A percentile compares a stretch with the other conserved stretches of the same genome.
Conservation (phyloP, 2,329 filamentous ascomycete species). For the Epicoccum sorghinum region DNA sequence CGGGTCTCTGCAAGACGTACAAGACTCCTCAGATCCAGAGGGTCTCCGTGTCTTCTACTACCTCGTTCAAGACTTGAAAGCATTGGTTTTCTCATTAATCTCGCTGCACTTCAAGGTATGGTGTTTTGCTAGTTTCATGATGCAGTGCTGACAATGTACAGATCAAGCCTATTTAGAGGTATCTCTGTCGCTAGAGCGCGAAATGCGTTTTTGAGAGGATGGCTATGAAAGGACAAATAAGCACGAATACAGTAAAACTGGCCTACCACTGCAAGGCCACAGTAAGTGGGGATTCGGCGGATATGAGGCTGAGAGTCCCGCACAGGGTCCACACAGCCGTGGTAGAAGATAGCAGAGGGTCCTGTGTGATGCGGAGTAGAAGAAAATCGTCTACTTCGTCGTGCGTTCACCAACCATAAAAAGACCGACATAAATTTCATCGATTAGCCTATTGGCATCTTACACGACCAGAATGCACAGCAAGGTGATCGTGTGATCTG, state of each 20-base stretch:
- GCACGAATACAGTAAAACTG: constrained; percentile 11
- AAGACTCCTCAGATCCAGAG: constrained; percentile 93
- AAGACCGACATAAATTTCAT: not conserved
- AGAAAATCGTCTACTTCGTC: not conserved
- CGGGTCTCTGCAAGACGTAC: constrained; percentile 93
- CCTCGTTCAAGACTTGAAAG: constrained; percentile 95
- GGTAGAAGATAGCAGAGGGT: not conserved
- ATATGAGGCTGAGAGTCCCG: not conserved
- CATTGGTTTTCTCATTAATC: constrained; percentile 94
- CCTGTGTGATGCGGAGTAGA: not conserved
- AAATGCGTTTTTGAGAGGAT: constrained; percentile 19
- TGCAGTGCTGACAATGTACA: constrained; percentile 33
- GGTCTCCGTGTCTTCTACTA: constrained; percentile 98
- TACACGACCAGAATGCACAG: not conserved
- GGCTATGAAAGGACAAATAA: constrained; percentile 7
- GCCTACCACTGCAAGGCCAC: constrained; percentile 1
- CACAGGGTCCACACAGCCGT: constrained; percentile 1
- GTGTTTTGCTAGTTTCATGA: not conserved
- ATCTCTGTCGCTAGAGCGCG: not conserved
- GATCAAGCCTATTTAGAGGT: constrained; percentile 72
- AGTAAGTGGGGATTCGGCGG: constrained; percentile 7
- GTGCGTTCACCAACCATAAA: not conserved
- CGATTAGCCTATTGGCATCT: not conserved
- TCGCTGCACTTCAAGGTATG: constrained; percentile 91
- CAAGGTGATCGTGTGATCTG: constrained; percentile 8